phyloP scores from a whole-genome alignment of 352 stramenopile genomes.

The Aphanomyces cochlioides region DNA sequence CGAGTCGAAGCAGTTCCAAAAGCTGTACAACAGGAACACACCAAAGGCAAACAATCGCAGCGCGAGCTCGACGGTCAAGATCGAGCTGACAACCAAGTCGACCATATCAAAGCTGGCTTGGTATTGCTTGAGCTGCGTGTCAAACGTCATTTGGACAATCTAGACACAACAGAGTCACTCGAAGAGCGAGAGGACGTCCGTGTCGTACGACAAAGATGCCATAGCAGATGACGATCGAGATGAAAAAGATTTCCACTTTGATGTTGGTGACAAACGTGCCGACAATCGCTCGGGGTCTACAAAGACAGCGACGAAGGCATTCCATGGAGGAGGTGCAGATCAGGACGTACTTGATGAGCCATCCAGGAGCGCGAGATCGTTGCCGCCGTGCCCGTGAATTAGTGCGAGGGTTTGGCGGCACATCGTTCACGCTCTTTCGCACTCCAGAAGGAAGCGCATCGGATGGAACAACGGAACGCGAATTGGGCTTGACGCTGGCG shows the following conservation, averaged over 20 bases:
- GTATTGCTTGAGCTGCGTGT: slow-evolving; percentile 46
- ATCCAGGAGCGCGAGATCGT: not conserved
- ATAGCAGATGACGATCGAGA: slow-evolving; percentile 83
- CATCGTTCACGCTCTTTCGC: not conserved
- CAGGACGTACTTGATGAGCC: slow-evolving; percentile 1
- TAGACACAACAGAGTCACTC: slow-evolving; percentile 3
- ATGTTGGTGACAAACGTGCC: slow-evolving; percentile 81
- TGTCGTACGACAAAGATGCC: slow-evolving; percentile 63
- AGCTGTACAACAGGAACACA: slow-evolving; percentile 52
- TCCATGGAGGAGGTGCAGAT: slow-evolving; percentile 2
- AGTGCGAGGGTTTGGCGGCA: not conserved
- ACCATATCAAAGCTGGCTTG: slow-evolving; percentile 71
- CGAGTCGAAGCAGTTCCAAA: slow-evolving; percentile 77
- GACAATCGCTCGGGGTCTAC: slow-evolving; percentile 40
- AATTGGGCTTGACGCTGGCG: not conserved
- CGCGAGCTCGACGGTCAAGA: slow-evolving; percentile 72
- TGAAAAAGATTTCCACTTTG: slow-evolving; percentile 84
- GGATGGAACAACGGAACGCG: slow-evolving; percentile 27
- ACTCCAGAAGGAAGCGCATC: slow-evolving; percentile 9
- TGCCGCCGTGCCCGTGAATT: not conserved
- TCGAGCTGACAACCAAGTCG: slow-evolving; percentile 78
- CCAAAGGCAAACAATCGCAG: slow-evolving; percentile 81
- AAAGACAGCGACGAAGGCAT: not conserved
- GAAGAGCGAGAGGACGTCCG: not conserved
- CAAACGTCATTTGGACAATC: slow-evolving; percentile 72